Percentiles rank a stretch among this genome's conserved stretches.
These are phyloP conservation scores for Fraxinus cuspidata DNA, from an alignment of 257 asterid species.

Conservation along the genomic window DNA sequence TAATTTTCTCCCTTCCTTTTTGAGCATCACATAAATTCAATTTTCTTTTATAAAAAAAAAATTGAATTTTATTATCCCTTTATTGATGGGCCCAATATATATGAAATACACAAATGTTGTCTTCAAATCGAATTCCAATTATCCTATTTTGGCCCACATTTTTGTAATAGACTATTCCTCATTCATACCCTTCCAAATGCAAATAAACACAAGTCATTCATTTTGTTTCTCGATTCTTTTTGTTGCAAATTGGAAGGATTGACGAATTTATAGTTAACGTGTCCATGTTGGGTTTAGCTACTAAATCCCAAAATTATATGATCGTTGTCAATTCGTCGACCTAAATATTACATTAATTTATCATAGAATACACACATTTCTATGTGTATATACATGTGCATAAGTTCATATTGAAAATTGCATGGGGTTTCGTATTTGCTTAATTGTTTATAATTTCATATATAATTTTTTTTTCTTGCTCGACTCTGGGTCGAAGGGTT, in stretches of 20 bases:
- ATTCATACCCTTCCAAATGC: slow-evolving; percentile 15
- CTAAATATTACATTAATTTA: background rate
- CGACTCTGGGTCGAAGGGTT: too few relatives aligned
- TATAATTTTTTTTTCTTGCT: background rate
- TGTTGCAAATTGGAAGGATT: background rate
- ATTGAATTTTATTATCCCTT: background rate
- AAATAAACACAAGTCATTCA: slow-evolving; percentile 15
- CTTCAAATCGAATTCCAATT: slow-evolving; percentile 11
- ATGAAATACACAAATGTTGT: background rate
- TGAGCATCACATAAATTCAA: background rate
- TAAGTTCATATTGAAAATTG: background rate
- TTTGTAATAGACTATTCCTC: slow-evolving; percentile 8
- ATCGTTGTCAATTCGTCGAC: background rate
- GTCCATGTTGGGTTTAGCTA: background rate
- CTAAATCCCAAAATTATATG: background rate
- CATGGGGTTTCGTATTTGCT: too few relatives aligned
- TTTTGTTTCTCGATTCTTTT: slow-evolving; percentile 2
- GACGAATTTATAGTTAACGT: background rate
- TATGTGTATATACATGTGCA: background rate
- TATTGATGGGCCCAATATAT: slow-evolving; percentile 21
- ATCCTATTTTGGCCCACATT: slow-evolving; percentile 25
- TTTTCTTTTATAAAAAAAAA: background rate
- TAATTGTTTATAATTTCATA: too few relatives aligned
- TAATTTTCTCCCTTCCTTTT: background rate
- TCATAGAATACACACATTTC: background rate